Base-by-base conservation (phyloP, 352 stramenopile species). In the Thalassiosira livingstoniorum region DNA sequence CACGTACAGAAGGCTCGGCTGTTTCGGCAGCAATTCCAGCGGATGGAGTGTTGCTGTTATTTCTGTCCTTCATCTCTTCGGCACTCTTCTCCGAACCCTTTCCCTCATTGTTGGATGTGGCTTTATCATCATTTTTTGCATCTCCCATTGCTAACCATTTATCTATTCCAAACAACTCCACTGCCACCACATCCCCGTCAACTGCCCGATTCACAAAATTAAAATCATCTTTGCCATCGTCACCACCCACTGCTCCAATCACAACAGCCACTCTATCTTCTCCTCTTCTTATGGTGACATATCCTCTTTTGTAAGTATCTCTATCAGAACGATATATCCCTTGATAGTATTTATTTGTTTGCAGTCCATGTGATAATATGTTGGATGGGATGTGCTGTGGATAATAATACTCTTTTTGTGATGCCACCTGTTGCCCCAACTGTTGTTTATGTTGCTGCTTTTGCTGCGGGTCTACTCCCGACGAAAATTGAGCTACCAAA, bases 161-260 rank as follows among this genome's bases (percentile, higher is more conserved):
- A 7, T 82, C 82, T 68, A 98, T 93, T 2, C 95, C 89, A 55
- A 98, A 86, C 55, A 99, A 75, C 76, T 98, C 93, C 75, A 99
- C 96, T 0, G 95, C 97, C 0, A 99, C 97, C n/a, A 98, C 80
- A 87, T 99, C 98, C 21, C 97, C 98, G 85, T 99, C 97, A 65
- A 99, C 95, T 4, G 97, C 97, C 53, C 98, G 94, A 88, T 99
- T 99, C 39, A 98, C 97, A n/a, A n/a, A n/a, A n/a, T n/a, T n/a
- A n/a, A n/a, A n/a, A n/a, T n/a, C n/a, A n/a, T n/a, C n/a, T n/a
- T n/a, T n/a, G n/a, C n/a, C n/a, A 85, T 98, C 86, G 65, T 47
- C 29, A 4, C 34, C 55, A 4, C 79, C 74, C n/a, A n/a, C n/a
- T n/a, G n/a, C n/a, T 35, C 64, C 10, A 51, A 93, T 86, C 0